Percentiles rank a stretch among this genome's conserved stretches.
Evolutionary conservation across 2,329 filamentous ascomycete species (phyloP).

Genomic region (Aspergillus candidus): DNA sequence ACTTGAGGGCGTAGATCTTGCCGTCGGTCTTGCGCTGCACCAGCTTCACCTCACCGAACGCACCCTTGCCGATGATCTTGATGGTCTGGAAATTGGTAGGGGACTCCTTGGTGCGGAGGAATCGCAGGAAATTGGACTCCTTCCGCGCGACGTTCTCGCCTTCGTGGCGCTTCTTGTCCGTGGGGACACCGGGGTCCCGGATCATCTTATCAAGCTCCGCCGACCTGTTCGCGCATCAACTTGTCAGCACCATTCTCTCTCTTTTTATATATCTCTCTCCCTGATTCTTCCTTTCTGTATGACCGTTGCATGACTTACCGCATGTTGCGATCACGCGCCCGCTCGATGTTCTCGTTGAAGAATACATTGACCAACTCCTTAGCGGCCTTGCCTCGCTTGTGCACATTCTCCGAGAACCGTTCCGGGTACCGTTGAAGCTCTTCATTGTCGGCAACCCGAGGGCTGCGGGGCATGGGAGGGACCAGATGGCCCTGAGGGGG

Average conservation of each 20-base stretch:
- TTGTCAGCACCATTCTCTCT: no score
- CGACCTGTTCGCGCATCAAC: constrained; percentile 53
- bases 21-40: constrained; percentile 94
- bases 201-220: constrained; percentile 86
- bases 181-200: constrained; percentile 66
- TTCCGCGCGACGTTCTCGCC: constrained; percentile 78
- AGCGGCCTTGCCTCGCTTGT: constrained; percentile 62
- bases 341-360: constrained; percentile 97
- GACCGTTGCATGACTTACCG: constrained; percentile 52
- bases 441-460: constrained; percentile 52
- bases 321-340: constrained; percentile 89
- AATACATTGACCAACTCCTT: constrained; percentile 67
- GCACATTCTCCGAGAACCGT: constrained; percentile 79
- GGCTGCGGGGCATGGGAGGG: constrained; percentile 57
- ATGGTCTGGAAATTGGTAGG: constrained; percentile 92
- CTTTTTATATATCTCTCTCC: no score
- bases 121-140: constrained; percentile 87
- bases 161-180: constrained; percentile 74
- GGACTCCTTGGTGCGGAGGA: constrained; percentile 86
- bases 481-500: constrained; percentile 61
- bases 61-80: constrained; percentile 98
- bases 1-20: constrained; percentile 98
- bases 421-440: constrained; percentile 76
- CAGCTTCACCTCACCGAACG: constrained; percentile 95
- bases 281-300: no score